A percentile compares a stretch with the other conserved stretches of the same genome.
These are phyloP conservation scores for Fusarium albidum DNA, from an alignment of 2,329 filamentous ascomycete species.

Conservation along the genomic window DNA sequence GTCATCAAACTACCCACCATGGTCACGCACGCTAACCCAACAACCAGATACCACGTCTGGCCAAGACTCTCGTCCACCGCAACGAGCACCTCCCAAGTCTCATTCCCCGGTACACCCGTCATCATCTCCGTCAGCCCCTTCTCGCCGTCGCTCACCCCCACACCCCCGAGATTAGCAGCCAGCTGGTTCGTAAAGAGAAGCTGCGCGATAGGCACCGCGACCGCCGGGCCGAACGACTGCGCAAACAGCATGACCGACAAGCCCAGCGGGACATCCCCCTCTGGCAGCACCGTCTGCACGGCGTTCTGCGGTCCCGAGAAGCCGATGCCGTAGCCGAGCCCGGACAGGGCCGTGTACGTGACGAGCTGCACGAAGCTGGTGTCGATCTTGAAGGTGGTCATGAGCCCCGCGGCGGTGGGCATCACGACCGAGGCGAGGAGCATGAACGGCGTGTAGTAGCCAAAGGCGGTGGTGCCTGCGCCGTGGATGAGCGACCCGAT, in stretches of 20 bases:
- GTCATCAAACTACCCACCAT: conserved; percentile 19
- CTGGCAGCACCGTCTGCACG: conserved; percentile 8
- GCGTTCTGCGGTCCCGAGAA: conserved; percentile 23
- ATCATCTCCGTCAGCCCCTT: conserved; percentile 11
- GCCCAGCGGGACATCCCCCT: conserved; percentile 23
- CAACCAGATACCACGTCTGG: conserved; percentile 21
- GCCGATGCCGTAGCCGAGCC: conserved; percentile 20
- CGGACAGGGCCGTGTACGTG: conserved; percentile 9
- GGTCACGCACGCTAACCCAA: conserved; percentile 11
- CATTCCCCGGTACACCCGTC: not conserved
- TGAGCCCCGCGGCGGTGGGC: conserved; percentile 9
- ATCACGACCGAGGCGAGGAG: conserved; percentile 15
- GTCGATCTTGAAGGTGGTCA: conserved; percentile 16
- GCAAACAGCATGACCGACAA: conserved; percentile 35
- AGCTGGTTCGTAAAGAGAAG: conserved; percentile 29
- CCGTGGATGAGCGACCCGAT: conserved; percentile 21
- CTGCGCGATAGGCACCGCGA: conserved; percentile 27
- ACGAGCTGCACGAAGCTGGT: conserved; percentile 9
- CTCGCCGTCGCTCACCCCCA: not conserved
- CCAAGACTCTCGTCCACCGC: conserved; percentile 3
- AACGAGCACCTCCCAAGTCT: not conserved
- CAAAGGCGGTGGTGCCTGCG: conserved; percentile 11
- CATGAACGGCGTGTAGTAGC: conserved; percentile 27
- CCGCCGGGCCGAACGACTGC: conserved; percentile 30
- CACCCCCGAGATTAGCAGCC: conserved; percentile 2